These are phyloP conservation scores for Venturia aucupariae DNA, from an alignment of 2,329 filamentous ascomycete species.

Conservation along the genomic window DNA sequence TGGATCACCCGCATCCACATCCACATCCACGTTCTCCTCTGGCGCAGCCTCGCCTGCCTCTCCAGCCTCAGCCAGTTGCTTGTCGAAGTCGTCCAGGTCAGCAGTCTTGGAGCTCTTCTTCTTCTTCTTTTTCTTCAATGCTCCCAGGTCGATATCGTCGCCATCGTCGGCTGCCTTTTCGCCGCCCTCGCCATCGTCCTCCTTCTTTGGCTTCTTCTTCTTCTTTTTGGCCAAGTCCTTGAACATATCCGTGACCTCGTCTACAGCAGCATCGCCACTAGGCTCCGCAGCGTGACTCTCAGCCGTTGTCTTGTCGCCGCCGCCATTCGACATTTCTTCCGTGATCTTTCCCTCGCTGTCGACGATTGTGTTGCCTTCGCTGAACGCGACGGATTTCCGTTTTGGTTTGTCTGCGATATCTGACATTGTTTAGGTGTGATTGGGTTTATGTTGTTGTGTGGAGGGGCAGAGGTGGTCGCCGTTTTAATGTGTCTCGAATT, in stretches of 20 bases:
- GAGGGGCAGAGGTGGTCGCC: background rate
- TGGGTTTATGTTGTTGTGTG: constrained; percentile 13
- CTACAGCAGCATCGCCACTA: constrained; percentile 44
- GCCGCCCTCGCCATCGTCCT: constrained; percentile 40
- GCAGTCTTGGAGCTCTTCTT: constrained; percentile 57
- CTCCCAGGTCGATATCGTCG: constrained; percentile 53
- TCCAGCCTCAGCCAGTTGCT: constrained; percentile 54
- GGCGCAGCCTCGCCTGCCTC: constrained; percentile 45
- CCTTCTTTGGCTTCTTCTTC: constrained; percentile 53
- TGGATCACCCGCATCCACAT: constrained; percentile 2
- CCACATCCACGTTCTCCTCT: constrained; percentile 43
- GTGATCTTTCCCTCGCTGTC: constrained; percentile 82
- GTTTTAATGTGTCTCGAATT: background rate
- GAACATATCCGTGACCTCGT: constrained; percentile 54
- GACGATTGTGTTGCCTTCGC: constrained; percentile 77
- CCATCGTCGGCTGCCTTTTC: constrained; percentile 43
- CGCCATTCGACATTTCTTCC: constrained; percentile 61
- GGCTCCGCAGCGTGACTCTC: constrained; percentile 55
- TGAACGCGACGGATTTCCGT: constrained; percentile 91
- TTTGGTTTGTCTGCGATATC: constrained; percentile 23
- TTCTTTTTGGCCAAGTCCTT: constrained; percentile 67
- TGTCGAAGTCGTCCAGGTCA: constrained; percentile 55
- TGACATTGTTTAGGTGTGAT: constrained; percentile 42
- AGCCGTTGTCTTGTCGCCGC: constrained; percentile 71
- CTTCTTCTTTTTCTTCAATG: constrained; percentile 84